Evolutionary conservation across 129 eudicot genomes (phyloP).

Genomic region (Helichrysum umbraculigerum): DNA sequence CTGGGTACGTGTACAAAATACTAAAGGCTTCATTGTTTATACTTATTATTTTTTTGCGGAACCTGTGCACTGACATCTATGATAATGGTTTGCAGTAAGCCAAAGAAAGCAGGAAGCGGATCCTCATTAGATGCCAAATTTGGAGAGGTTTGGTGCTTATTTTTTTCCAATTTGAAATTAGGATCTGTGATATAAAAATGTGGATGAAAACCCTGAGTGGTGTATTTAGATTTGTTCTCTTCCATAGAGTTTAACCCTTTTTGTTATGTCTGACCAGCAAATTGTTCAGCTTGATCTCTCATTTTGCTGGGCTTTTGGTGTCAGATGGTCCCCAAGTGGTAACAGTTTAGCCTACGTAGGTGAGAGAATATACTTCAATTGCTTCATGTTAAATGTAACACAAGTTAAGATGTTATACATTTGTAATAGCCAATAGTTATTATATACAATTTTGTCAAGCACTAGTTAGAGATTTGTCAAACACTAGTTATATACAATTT

Average conservation of each 20-base stretch:
- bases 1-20: conserved; percentile 53
- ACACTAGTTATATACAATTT: no score
- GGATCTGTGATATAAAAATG: conserved; percentile 16
- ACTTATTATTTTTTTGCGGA: conserved; percentile 4
- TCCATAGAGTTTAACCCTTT: neutral
- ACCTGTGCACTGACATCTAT: conserved; percentile 20
- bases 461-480: no score
- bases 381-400: conserved; percentile 9
- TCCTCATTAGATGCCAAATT: conserved; percentile 74
- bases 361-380: conserved; percentile 43
- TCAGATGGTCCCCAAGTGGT: conserved; percentile 96
- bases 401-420: conserved; percentile 13
- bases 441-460: conserved; percentile 9
- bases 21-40: conserved; percentile 22
- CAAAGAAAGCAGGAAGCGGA: conserved; percentile 64
- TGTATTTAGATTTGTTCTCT: neutral
- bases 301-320: conserved; percentile 91
- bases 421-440: neutral
- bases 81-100: conserved; percentile 33
- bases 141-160: conserved; percentile 69
- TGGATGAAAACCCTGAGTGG: neutral
- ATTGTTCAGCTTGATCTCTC: conserved; percentile 97
- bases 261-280: conserved; percentile 62
- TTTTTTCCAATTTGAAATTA: neutral
- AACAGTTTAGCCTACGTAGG: conserved; percentile 92